Evolutionary conservation across 768 basidiomycete genomes (phyloP), one percentile per base, ranked within the genome.

Genomic region (Kwoniella botswanensis): DNA sequence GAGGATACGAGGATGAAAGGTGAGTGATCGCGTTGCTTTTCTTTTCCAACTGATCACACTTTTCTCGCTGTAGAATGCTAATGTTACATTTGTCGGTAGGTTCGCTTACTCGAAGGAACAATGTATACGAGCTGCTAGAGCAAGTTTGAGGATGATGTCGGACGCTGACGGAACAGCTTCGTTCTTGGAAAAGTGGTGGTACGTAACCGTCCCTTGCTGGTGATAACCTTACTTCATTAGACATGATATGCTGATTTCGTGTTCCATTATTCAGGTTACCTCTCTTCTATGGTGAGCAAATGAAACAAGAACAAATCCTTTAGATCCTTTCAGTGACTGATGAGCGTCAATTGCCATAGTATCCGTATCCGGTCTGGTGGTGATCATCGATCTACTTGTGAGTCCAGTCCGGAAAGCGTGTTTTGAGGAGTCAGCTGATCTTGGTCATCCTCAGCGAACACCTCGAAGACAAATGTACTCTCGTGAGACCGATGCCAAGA

Each of bases 181-280:
- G 0, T 84, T 84, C 70, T 63, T 84, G 57, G 83, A 84, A 65
- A 78, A 80, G 68, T 84, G 84, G 84, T 84, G 82, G 78, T 76
- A 53, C 52, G 75, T 75, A 35, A 35, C 7, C 7, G 35, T 35
- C 35, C 35, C 35, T 35, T 35, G 29, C 35, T 35, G 7, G 4
- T 1, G 6, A 7, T 35, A 35, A 7, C 6, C 35, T 5, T 35
- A 35, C 35, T 35, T 35, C 35, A 35, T 35, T 35, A 35, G 6
- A 24, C 43, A 13, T 21, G 10, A 17, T 59, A 26, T 44, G 60
- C 60, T 69, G 58, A 67, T 50, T 44, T 18, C 13, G 59, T 44
- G 54, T 4, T 46, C 21, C 18, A 24, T 24, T 21, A 24, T 29
- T 26, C 59, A 76, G 75, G 80, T 76, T 82, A 24, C 82, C 80